Conservation (phyloP, 441 rosid species). For the Gossypium trilobum region DNA sequence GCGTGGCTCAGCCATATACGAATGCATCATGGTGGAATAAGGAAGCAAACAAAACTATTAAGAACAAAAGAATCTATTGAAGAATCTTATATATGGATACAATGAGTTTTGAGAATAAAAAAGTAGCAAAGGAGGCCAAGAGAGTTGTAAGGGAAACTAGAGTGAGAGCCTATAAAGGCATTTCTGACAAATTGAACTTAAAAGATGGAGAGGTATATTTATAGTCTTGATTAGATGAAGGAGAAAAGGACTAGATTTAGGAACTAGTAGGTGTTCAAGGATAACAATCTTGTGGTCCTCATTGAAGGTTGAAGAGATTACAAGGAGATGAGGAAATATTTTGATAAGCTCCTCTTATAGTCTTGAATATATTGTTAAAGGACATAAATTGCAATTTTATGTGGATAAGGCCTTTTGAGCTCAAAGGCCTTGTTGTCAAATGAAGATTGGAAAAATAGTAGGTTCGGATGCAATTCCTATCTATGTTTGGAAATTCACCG, state of each 20-base stretch:
- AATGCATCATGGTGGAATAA: not conserved
- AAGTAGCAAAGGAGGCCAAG: not conserved
- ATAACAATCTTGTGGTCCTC: not conserved
- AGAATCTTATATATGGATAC: not conserved
- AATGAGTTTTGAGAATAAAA: not conserved
- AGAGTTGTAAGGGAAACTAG: not conserved
- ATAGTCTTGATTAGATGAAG: not conserved
- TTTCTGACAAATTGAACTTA: not conserved
- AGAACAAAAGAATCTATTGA: not conserved
- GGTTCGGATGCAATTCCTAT: not conserved
- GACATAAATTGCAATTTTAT: not conserved
- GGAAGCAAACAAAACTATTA: not conserved
- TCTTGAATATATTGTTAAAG: not conserved
- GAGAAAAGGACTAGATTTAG: not conserved
- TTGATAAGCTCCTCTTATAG: not conserved
- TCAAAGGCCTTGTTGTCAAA: not conserved
- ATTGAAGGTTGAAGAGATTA: not conserved
- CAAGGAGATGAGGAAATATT: not conserved
- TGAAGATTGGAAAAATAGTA: not conserved
- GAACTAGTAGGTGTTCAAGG: not conserved
- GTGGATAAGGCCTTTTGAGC: not conserved
- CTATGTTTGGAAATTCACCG: not conserved
- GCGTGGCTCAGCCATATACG: not conserved
- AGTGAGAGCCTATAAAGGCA: not conserved
- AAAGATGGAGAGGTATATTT: not conserved